These are phyloP conservation scores for Vitis cinerea DNA, from an alignment of 164 flowering plant genomes.

Conservation along the genomic window DNA sequence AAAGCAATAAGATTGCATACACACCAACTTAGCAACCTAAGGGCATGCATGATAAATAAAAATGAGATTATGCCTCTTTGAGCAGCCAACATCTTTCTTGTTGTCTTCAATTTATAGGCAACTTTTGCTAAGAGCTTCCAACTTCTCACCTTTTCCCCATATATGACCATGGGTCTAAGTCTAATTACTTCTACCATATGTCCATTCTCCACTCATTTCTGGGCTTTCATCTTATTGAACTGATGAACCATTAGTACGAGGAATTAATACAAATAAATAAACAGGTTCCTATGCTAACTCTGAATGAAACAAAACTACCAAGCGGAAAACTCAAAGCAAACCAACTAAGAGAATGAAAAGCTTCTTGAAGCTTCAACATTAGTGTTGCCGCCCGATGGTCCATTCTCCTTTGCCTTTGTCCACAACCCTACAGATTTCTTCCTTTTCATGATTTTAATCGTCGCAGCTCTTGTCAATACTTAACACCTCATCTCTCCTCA, in stretches of 20 bases:
- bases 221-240: not conserved
- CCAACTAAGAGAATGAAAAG: not conserved
- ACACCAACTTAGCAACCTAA: too few species aligned
- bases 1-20: too few species aligned
- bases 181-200: too few species aligned
- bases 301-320: conserved; percentile 2
- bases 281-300: not conserved
- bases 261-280: not conserved
- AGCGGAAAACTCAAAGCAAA: conserved; percentile 17
- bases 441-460: conserved; percentile 10
- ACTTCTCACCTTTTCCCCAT: too few species aligned
- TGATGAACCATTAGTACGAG: not conserved
- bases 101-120: too few species aligned
- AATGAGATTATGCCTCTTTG: too few species aligned
- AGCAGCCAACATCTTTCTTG: too few species aligned
- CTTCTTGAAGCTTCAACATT: not conserved
- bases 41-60: too few species aligned
- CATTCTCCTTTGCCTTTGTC: not conserved
- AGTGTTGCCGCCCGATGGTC: conserved; percentile 11
- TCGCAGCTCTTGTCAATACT: conserved; percentile 7
- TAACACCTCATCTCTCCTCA: not conserved
- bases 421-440: not conserved
- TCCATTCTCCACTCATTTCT: not conserved
- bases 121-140: too few species aligned
- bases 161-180: too few species aligned